Evolutionary conservation across 2,329 filamentous ascomycete species (phyloP).

Genomic region (Colletotrichum spinosum): DNA sequence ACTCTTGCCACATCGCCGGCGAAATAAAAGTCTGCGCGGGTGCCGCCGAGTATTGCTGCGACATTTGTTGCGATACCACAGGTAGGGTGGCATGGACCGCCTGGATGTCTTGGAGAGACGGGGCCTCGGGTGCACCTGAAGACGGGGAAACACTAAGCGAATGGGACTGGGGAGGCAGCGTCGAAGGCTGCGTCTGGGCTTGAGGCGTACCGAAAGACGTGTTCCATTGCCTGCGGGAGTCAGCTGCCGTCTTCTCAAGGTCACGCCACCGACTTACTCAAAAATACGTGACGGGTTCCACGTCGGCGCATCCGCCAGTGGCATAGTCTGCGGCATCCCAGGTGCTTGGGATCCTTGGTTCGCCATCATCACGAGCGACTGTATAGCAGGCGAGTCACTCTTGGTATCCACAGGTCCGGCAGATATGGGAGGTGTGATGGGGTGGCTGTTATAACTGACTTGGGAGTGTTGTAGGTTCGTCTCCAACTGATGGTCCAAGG

Average conservation of each 20-base stretch:
- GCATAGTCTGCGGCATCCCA: slow-evolving; percentile 65
- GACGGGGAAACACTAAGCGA: slow-evolving; percentile 65
- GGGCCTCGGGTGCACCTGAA: slow-evolving; percentile 65
- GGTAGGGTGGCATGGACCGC: slow-evolving; percentile 58
- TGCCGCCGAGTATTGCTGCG: slow-evolving; percentile 63
- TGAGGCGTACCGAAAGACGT: slow-evolving; percentile 86
- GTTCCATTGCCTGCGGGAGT: slow-evolving; percentile 83
- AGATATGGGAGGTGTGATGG: slow-evolving; percentile 85
- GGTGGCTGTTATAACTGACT: slow-evolving; percentile 77
- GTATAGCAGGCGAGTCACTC: slow-evolving; percentile 79
- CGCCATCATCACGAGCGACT: slow-evolving; percentile 79
- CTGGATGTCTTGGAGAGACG: slow-evolving; percentile 65
- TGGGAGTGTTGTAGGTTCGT: slow-evolving; percentile 62
- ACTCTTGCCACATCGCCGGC: slow-evolving; percentile 80
- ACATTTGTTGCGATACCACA: slow-evolving; percentile 57
- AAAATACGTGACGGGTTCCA: slow-evolving; percentile 93
- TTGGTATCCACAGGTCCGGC: slow-evolving; percentile 78
- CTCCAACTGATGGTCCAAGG: slow-evolving; percentile 67
- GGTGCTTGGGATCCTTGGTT: slow-evolving; percentile 66
- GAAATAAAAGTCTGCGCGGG: slow-evolving; percentile 72
- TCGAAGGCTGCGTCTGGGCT: slow-evolving; percentile 55
- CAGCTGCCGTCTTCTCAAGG: background rate
- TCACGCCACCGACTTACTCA: slow-evolving; percentile 73
- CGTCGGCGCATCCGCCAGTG: slow-evolving; percentile 70
- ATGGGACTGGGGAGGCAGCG: slow-evolving; percentile 58